phyloP scores from a whole-genome alignment of 352 stramenopile genomes.

The Pythium brachiatum region DNA sequence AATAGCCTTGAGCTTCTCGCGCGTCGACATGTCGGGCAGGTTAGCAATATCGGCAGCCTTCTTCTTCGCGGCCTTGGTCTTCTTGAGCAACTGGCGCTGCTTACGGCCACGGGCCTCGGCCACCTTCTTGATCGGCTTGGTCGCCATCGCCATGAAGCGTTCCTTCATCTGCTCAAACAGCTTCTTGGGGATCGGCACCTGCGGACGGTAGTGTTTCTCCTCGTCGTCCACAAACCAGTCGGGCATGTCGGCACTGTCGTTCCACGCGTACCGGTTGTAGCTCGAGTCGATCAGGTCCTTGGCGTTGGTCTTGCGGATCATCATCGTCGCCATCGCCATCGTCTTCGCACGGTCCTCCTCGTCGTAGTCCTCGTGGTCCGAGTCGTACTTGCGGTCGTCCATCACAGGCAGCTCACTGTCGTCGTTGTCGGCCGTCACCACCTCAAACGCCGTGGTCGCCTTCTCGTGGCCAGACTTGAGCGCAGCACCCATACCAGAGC shows the following conservation, averaged over 20 bases:
- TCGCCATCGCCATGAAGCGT: slow-evolving; percentile 94
- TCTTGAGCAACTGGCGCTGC: slow-evolving; percentile 90
- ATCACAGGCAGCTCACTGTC: slow-evolving; percentile 56
- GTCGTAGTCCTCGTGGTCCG: slow-evolving; percentile 97
- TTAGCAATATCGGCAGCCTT: slow-evolving; percentile 96
- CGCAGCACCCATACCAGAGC: slow-evolving; percentile 78
- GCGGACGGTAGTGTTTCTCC: slow-evolving; percentile 96
- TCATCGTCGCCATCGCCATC: slow-evolving; percentile 98
- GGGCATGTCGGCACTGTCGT: slow-evolving; percentile 94
- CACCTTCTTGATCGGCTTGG: slow-evolving; percentile 99
- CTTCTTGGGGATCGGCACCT: slow-evolving; percentile 95
- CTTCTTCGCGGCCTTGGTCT: slow-evolving; percentile 97
- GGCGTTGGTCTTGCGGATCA: slow-evolving; percentile 95
- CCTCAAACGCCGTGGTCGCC: slow-evolving; percentile 41
- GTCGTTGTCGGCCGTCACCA: slow-evolving; percentile 33
- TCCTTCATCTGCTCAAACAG: slow-evolving; percentile 98
- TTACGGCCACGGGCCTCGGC: slow-evolving; percentile 97
- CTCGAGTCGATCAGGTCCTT: slow-evolving; percentile 98
- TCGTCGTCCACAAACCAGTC: slow-evolving; percentile 98
- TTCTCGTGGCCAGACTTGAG: slow-evolving; percentile 19
- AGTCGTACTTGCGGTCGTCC: slow-evolving; percentile 94
- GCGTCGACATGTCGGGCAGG: slow-evolving; percentile 95
- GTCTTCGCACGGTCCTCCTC: slow-evolving; percentile 95
- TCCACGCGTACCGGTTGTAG: slow-evolving; percentile 99
- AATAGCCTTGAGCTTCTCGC: slow-evolving; percentile 98